These are phyloP conservation scores for Lathyrus sativus DNA, from an alignment of 306 rosid genomes.

Conservation along the genomic window DNA sequence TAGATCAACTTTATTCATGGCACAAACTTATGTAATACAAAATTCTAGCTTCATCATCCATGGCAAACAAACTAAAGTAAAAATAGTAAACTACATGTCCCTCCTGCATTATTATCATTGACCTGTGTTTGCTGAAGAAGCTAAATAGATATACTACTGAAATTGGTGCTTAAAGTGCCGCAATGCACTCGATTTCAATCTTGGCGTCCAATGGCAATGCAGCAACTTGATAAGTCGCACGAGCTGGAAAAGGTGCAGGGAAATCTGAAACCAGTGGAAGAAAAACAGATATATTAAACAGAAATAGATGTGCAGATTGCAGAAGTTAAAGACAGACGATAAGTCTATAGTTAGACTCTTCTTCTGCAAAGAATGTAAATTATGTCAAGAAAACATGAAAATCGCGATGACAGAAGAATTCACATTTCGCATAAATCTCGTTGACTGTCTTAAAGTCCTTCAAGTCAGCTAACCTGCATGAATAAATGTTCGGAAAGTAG, in stretches of 20 bases:
- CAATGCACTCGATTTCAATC: conserved; percentile 95
- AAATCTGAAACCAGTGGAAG: conserved; percentile 58
- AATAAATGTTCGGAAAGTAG: conserved; percentile 31
- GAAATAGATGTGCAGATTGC: background rate
- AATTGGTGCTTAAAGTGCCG: conserved; percentile 49
- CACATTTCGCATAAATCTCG: conserved; percentile 88
- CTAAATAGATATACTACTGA: background rate
- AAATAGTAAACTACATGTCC: background rate
- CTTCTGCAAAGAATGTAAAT: background rate
- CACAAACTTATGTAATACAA: too few relatives aligned
- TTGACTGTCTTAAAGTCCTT: conserved; percentile 86
- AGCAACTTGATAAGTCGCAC: conserved; percentile 84
- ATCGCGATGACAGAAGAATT: conserved; percentile 30
- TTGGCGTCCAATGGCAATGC: conserved; percentile 86
- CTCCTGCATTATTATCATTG: conserved; percentile 50
- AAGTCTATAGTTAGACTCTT: background rate
- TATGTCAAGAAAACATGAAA: background rate
- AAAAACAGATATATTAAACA: background rate
- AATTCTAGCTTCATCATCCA: background rate
- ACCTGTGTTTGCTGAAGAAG: conserved; percentile 17
- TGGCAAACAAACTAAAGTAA: background rate
- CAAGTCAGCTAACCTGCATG: conserved; percentile 90
- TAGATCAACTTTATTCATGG: too few relatives aligned
- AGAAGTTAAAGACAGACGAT: background rate
- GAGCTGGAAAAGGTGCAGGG: conserved; percentile 81